phyloP scores from a whole-genome alignment of 2,329 filamentous ascomycete genomes.

The Fusarium virguliforme region DNA sequence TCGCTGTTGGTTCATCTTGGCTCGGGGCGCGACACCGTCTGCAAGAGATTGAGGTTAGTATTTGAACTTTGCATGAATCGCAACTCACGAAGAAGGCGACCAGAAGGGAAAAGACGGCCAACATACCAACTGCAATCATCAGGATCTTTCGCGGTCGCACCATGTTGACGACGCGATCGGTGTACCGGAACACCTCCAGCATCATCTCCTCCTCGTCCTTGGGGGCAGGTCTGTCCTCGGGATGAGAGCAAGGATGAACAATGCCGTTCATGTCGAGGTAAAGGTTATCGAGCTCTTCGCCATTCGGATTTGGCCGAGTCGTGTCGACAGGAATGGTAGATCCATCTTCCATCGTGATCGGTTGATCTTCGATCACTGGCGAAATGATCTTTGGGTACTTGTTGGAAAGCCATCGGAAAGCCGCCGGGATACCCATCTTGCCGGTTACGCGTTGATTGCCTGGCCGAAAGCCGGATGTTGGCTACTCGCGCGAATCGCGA shows the following conservation, averaged over 20 bases:
- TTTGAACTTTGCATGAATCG: not conserved
- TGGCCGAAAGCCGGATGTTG: slow-evolving; percentile 21
- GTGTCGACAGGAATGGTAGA: slow-evolving; percentile 87
- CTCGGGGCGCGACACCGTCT: slow-evolving; percentile 97
- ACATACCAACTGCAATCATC: slow-evolving; percentile 94
- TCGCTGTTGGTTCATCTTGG: slow-evolving; percentile 99
- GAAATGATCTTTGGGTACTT: slow-evolving; percentile 99
- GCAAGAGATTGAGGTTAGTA: slow-evolving; percentile 48
- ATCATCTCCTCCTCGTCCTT: slow-evolving; percentile 99
- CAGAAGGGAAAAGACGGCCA: not conserved
- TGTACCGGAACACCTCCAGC: slow-evolving; percentile 98
- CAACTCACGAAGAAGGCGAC: not conserved
- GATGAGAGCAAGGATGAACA: slow-evolving; percentile 98
- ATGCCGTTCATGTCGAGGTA: slow-evolving; percentile 99
- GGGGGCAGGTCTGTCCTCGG: slow-evolving; percentile 91
- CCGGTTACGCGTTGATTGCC: slow-evolving; percentile 7
- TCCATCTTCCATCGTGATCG: slow-evolving; percentile 85
- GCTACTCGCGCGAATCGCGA: slow-evolving; percentile 24
- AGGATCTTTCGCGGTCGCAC: slow-evolving; percentile 94
- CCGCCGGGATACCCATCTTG: slow-evolving; percentile 92
- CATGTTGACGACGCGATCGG: slow-evolving; percentile 99
- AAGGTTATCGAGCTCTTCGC: slow-evolving; percentile 97
- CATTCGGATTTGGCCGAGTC: slow-evolving; percentile 91
- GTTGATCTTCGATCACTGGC: slow-evolving; percentile 88
- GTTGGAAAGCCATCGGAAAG: slow-evolving; percentile 96